Percentiles rank a stretch among this genome's conserved stretches.
Evolutionary conservation across 768 basidiomycete species (phyloP).

Genomic region (Floccularia luteovirens): DNA sequence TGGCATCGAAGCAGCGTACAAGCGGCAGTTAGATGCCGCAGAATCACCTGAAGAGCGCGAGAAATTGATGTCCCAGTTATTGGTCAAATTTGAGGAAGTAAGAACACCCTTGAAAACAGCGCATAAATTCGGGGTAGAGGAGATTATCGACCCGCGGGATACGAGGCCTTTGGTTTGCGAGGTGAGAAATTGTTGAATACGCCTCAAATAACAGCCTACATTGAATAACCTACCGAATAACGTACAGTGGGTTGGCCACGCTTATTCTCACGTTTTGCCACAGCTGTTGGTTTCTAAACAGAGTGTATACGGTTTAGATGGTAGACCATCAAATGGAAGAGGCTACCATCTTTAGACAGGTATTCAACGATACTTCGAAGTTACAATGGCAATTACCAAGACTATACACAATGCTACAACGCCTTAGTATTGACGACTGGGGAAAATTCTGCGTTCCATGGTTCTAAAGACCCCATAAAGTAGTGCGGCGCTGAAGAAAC

Average conservation of each 20-base stretch:
- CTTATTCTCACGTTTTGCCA: constrained; percentile 23
- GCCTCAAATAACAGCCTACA: not conserved
- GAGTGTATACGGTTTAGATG: constrained; percentile 19
- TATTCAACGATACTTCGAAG: too few relatives aligned
- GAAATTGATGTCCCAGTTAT: constrained; percentile 23
- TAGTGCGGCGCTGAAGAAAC: constrained; percentile 37
- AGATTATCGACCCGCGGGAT: constrained; percentile 33
- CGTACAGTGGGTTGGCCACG: constrained; percentile 24
- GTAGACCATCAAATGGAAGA: constrained; percentile 19
- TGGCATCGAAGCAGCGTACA: constrained; percentile 33
- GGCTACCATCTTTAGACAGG: constrained; percentile 16
- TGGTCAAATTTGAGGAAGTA: constrained; percentile 26
- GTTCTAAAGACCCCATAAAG: constrained; percentile 42
- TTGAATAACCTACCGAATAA: not conserved
- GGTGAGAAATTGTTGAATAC: constrained; percentile 18
- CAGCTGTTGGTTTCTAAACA: constrained; percentile 20
- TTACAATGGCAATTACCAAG: too few relatives aligned
- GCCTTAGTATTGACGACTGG: too few relatives aligned
- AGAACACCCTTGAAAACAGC: constrained; percentile 29
- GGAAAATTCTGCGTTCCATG: constrained; percentile 22
- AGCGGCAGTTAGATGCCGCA: constrained; percentile 25
- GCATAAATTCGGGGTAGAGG: constrained; percentile 30
- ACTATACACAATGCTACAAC: too few relatives aligned
- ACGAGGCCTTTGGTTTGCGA: constrained; percentile 27
- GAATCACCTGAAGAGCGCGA: constrained; percentile 22